Base-by-base conservation (phyloP, 306 rosid genomes). In the Abrus precatorius region DNA sequence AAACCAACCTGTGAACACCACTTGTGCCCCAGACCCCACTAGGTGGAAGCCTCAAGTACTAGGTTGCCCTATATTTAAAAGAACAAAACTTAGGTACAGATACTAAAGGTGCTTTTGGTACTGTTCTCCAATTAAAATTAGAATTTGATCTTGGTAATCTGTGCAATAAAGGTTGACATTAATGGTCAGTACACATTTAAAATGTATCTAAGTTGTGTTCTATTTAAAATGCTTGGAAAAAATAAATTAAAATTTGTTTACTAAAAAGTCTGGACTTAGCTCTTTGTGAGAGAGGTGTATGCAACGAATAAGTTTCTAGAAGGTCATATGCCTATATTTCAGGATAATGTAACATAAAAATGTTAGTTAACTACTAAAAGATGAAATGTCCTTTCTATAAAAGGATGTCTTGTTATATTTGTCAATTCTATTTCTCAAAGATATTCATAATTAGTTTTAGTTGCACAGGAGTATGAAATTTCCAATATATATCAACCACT, bases 291-390 rank as follows among this genome's bases (percentile, higher is more conserved):
- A 63, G 3, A 71, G 44, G 9, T 20, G 69, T 56, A 41, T 34
- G 38, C 75, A 34, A 45, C 62, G 52, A 72, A 29, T 9, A 57
- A 41, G 45, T 53, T 52, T 20, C 77, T 41, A 13, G 8, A n/a
- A 76, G 73, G 9, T 61, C 74, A 57, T 28, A 53, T 30, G 76
- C 72, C 60, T 30, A 28, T 64, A 55, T 75, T 43, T 47, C 72
- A 68, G 62, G 54, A 77, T 33, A 69, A 20, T 3, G 45, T 71
- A 55, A 64, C 41, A 70, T 53, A 29, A 60, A 27, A 49, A 61
- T 36, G 47, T 13, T 71, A 38, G 44, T 40, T 27, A 45, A 41
- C 55, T 4, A 57, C 9, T 7, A 64, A 53, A 66, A 49, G 7
- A n/a, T 63, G 29, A 63, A 6, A 54, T 67, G 54, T 40, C 68